These are phyloP conservation scores for Brassica balearica DNA, from an alignment of 441 rosid genomes.

Conservation along the genomic window DNA sequence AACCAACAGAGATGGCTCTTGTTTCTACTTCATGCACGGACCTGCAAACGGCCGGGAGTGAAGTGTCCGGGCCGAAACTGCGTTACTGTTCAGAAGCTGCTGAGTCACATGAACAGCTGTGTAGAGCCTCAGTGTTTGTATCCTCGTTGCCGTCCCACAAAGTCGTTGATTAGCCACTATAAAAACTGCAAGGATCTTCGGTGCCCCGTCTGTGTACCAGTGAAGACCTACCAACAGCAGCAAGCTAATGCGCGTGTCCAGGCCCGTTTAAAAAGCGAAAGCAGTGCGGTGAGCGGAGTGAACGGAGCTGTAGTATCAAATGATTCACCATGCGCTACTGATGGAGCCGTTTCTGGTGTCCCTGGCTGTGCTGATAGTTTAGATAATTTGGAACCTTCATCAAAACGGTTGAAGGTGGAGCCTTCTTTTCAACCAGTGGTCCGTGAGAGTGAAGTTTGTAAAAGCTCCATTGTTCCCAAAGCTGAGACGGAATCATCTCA, in stretches of 20 bases:
- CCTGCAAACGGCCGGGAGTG: constrained; percentile 87
- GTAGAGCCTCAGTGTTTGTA: constrained; percentile 61
- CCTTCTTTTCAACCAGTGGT: constrained; percentile 60
- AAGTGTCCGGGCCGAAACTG: constrained; percentile 77
- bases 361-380: constrained; percentile 53
- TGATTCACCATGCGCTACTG: constrained; percentile 54
- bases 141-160: constrained; percentile 87
- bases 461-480: constrained; percentile 47
- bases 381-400: constrained; percentile 72
- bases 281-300: constrained; percentile 48
- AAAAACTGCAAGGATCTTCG: constrained; percentile 65
- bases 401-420: constrained; percentile 90
- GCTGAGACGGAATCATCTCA: constrained; percentile 51
- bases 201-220: constrained; percentile 97
- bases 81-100: constrained; percentile 65
- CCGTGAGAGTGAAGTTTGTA: constrained; percentile 55
- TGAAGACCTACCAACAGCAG: constrained; percentile 62
- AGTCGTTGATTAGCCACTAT: constrained; percentile 69
- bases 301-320: constrained; percentile 53
- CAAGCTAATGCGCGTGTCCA: constrained; percentile 54
- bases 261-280: constrained; percentile 51
- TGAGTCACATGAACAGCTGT: constrained; percentile 86
- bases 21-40: constrained; percentile 88
- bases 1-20: constrained; percentile 92
- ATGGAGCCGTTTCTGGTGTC: constrained; percentile 50